Evolutionary conservation across 768 basidiomycete species (phyloP).

Genomic region (Dacryopinax primogenitus): DNA sequence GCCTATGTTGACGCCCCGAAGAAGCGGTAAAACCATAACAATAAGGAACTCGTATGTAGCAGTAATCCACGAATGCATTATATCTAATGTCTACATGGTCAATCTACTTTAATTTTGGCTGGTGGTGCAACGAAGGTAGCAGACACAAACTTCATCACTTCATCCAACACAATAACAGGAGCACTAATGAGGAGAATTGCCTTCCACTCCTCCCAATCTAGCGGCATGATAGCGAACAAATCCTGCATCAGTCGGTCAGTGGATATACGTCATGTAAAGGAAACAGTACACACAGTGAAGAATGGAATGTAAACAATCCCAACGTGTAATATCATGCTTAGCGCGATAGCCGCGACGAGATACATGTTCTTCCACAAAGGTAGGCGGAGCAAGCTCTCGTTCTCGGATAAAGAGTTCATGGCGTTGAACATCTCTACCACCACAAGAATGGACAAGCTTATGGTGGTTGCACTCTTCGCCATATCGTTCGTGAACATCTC

Average conservation of each 20-base stretch:
- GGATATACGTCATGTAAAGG: conserved; percentile 7
- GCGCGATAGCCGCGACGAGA: conserved; percentile 73
- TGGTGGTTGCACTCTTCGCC: conserved; percentile 80
- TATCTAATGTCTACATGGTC: conserved; percentile 7
- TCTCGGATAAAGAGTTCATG: conserved; percentile 96
- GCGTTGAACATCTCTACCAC: conserved; percentile 96
- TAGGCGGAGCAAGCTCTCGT: conserved; percentile 77
- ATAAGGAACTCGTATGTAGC: not conserved
- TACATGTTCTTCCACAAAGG: conserved; percentile 93
- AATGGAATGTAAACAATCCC: conserved; percentile 95
- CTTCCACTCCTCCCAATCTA: conserved; percentile 92
- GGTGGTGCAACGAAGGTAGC: conserved; percentile 46
- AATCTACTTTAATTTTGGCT: conserved; percentile 40
- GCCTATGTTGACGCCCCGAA: not conserved
- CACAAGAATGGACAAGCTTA: conserved; percentile 91
- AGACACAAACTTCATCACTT: conserved; percentile 60
- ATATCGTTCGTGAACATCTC: conserved; percentile 87
- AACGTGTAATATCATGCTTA: conserved; percentile 89
- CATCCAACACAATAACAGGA: conserved; percentile 83
- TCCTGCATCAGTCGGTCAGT: too few species aligned
- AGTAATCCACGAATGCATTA: not conserved
- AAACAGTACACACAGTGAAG: conserved; percentile 59
- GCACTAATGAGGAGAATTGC: conserved; percentile 78
- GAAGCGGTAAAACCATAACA: not conserved
- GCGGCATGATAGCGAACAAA: conserved; percentile 80